Base-by-base conservation (phyloP, 2,329 filamentous ascomycete species). In the Teratosphaeria gauchensis region DNA sequence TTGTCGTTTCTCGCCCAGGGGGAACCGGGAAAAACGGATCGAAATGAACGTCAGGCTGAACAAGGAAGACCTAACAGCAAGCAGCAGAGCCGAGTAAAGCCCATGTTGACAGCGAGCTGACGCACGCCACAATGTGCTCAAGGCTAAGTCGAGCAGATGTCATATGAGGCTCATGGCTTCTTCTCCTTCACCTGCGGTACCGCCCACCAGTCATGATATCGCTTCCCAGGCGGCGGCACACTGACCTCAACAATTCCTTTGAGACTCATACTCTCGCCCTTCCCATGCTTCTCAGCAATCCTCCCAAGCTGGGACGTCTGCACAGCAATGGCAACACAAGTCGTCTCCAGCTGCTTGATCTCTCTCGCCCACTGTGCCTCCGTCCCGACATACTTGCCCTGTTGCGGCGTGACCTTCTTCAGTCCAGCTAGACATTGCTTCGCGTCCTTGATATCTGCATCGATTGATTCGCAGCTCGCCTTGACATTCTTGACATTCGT, bases 191-290 rank as follows among this genome's bases (percentile, higher is more conserved):
- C 63, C 63, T 72, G 75, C 4, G 73, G 76, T n/a, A 80, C 74
- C 31, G 75, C 66, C 77, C 78, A 80, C 64, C 75, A 77, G 53
- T 72, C 71, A 30, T 73, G 69, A 69, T 76, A 77, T 64, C 76
- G 71, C 64, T 73, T 72, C 46, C 68, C 73, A 6, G 67, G 64
- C 57, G 67, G 64, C 2, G 74, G 73, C 33, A 78, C 64, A 52
- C 70, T 71, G 5, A 76, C 64, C 57, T 67, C 71, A 3, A 76
- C 28, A 31, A 70, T 56, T 24, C 52, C 53, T 53, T 48, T 11
- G 31, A 35, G 16, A 19, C 35, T 24, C 31, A 11, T 5, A 42
- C 21, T 21, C 30, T 58, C 53, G 54, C 60, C 54, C 48, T 61
- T 59, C n/a, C 64, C 63, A 59, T 64, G 48, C 48, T 65, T 64